Evolutionary conservation across 768 basidiomycete genomes (phyloP).

Genomic region (Aureoboletus auriporus): DNA sequence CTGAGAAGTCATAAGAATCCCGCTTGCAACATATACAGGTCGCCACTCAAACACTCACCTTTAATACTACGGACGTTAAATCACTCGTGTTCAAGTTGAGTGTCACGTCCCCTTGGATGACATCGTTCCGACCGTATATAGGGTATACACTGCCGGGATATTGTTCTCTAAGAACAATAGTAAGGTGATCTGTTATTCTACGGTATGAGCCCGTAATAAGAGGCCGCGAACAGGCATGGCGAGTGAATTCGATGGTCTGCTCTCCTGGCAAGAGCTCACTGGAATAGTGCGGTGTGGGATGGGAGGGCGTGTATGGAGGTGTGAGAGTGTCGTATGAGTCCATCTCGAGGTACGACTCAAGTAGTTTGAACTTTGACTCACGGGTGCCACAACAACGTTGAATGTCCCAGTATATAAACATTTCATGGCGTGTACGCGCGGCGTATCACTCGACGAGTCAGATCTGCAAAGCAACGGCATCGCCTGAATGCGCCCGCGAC

Average conservation of each 20-base stretch:
- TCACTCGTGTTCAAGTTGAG: constrained; percentile 7
- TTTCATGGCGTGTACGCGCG: not conserved
- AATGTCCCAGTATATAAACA: constrained; percentile 1
- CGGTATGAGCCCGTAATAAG: constrained; percentile 18
- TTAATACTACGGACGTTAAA: constrained; percentile 18
- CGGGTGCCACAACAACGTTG: too few relatives aligned
- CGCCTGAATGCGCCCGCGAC: not conserved
- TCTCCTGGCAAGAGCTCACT: constrained; percentile 47
- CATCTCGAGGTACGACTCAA: constrained; percentile 2
- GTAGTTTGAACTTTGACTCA: too few relatives aligned
- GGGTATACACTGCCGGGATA: constrained; percentile 20
- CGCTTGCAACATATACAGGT: not conserved
- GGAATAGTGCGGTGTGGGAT: constrained; percentile 54
- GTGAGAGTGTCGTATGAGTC: constrained; percentile 32
- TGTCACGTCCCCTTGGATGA: constrained; percentile 23
- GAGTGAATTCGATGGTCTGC: constrained; percentile 45
- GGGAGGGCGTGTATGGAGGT: constrained; percentile 51
- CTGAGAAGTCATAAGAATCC: constrained; percentile 7
- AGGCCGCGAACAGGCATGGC: constrained; percentile 1
- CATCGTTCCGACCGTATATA: constrained; percentile 15
- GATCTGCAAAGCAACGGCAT: not conserved
- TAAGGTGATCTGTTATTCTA: constrained; percentile 27
- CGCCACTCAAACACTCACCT: constrained; percentile 15
- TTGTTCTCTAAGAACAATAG: constrained; percentile 22
- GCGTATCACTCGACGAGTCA: not conserved